Conservation (phyloP, 768 basidiomycete genomes). For the Rhodosporidiobolus odoratus region DNA sequence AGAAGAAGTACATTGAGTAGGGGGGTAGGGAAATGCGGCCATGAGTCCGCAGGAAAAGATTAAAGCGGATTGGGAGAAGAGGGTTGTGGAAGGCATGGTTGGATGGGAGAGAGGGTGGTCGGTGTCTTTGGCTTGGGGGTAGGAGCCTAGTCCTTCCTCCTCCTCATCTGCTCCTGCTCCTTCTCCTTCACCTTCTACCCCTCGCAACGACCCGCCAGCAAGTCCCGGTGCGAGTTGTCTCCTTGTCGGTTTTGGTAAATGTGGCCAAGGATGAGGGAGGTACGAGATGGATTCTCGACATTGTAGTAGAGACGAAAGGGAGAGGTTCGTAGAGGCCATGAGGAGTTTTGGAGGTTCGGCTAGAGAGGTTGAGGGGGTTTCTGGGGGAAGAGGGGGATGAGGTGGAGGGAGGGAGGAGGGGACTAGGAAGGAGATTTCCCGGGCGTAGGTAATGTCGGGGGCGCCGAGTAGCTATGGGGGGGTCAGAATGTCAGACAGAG, state of each 20-base stretch:
- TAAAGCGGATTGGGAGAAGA: conserved; percentile 38
- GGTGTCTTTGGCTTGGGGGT: background rate
- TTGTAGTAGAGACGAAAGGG: conserved; percentile 30
- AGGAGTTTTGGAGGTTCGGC: conserved; percentile 38
- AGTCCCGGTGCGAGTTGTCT: conserved; percentile 7
- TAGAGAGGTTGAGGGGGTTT: conserved; percentile 1
- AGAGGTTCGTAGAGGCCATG: conserved; percentile 38
- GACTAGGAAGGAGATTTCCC: conserved; percentile 38
- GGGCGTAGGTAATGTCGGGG: conserved; percentile 33
- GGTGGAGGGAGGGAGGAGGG: conserved; percentile 23
- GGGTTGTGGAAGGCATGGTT: conserved; percentile 28
- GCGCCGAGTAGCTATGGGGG: conserved; percentile 30
- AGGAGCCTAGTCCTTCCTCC: background rate
- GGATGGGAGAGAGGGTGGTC: conserved; percentile 34
- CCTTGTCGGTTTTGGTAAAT: conserved; percentile 20
- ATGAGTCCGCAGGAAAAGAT: conserved; percentile 35
- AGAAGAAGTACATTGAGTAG: conserved; percentile 10
- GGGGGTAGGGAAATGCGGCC: conserved; percentile 28
- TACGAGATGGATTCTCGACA: conserved; percentile 38
- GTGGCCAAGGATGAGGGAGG: conserved; percentile 37
- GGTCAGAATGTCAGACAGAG: background rate
- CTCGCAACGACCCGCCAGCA: background rate
- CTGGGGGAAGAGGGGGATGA: background rate
- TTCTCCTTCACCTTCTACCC: background rate
- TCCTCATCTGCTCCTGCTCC: background rate